Base-by-base conservation (phyloP, 495 filamentous ascomycete genomes). In the Penicillium coffeae region DNA sequence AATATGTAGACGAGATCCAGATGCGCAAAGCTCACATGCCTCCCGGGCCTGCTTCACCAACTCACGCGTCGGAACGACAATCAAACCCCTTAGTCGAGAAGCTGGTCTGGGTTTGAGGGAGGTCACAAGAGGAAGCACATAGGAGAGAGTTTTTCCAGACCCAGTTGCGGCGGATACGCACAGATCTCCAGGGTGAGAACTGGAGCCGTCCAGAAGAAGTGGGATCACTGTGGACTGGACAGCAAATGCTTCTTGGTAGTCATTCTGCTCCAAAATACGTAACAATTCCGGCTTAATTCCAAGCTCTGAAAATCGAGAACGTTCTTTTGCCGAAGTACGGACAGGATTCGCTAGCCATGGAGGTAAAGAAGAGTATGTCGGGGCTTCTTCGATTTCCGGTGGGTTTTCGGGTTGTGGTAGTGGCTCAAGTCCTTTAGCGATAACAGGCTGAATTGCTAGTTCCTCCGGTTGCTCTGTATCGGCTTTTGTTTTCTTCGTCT, bases 111-210 rank as follows among this genome's bases (percentile, higher is more conserved):
- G 66, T 42, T 81, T 79, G 34, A 97, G 65, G n/a, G 80, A 77
- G 33, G 88, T 81, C 13, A 95, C 70, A 54, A 96, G 79, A 0
- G 92, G 92, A n/a, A 96, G 72, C 1, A 90, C 76, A 52, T 97
- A 97, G 4, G 92, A 84, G 2, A 97, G 68, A 0, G 92, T 97
- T 61, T 97, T 97, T 38, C 92, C 92, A 0, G 92, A 96, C 3
- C 92, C 92, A 1, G 92, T 97, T 3, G 89, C 81, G 1, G 92
- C 92, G 16, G 89, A 90, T 13, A 97, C 80, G 42, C 93, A 86
- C 6, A 97, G 51, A 68, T 97, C 92, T 2, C 89, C 86, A 2
- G 74, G 64, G 46, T 80, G 75, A 13, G 64, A 70, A 35, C 78
- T 63, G 13, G 66, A 62, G 0, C 77, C 77, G 7, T 85, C 79